phyloP scores from a whole-genome alignment of 2,329 filamentous ascomycete species.

The Purpureocillium takamizusanense region DNA sequence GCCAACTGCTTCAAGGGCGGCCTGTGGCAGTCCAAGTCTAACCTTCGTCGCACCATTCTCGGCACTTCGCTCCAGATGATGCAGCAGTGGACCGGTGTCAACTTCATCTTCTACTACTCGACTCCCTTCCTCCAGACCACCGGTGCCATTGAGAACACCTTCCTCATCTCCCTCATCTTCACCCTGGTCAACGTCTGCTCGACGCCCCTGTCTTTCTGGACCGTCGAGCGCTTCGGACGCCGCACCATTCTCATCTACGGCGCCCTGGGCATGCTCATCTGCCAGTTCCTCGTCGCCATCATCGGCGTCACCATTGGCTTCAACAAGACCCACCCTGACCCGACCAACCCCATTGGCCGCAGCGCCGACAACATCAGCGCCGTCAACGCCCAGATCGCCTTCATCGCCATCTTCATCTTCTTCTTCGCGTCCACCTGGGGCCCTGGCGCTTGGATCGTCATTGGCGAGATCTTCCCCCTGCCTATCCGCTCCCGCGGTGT shows the following conservation, averaged over 20 bases:
- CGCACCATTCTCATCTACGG: conserved; percentile 72
- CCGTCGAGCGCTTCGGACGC: conserved; percentile 73
- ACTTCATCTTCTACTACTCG: conserved; percentile 87
- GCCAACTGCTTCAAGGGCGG: conserved; percentile 57
- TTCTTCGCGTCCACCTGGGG: conserved; percentile 89
- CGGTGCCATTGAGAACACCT: conserved; percentile 66
- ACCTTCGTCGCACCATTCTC: conserved; percentile 61
- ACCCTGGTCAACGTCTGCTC: conserved; percentile 82
- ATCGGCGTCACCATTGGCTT: conserved; percentile 55
- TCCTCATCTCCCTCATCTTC: conserved; percentile 78
- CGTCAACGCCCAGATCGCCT: conserved; percentile 66
- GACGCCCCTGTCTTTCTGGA: conserved; percentile 81
- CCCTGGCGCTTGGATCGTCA: conserved; percentile 70
- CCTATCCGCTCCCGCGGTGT: conserved; percentile 85
- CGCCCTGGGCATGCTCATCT: conserved; percentile 73
- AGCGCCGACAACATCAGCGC: conserved; percentile 46
- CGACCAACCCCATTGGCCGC: conserved; percentile 23
- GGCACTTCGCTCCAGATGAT: conserved; percentile 72
- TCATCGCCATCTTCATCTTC: conserved; percentile 89
- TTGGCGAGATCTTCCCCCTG: conserved; percentile 85
- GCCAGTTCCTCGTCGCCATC: conserved; percentile 81
- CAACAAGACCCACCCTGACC: conserved; percentile 38
- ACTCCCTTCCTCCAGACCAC: conserved; percentile 76
- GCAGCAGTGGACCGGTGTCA: conserved; percentile 80
- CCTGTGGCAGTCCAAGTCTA: conserved; percentile 53